Conservation (phyloP, 257 asterid species). For the Penstemon newberryi region DNA sequence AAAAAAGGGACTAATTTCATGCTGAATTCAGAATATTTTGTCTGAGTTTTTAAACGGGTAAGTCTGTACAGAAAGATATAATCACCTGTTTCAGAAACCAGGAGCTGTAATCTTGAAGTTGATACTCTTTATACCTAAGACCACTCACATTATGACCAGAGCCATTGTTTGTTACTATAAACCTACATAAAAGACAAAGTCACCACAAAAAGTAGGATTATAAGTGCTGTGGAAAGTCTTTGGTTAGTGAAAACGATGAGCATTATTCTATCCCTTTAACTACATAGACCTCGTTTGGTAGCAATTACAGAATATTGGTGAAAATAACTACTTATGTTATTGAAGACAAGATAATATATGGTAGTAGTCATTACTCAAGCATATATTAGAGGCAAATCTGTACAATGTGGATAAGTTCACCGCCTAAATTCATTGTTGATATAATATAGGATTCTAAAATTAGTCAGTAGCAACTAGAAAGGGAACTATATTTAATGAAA, state of each 20-base stretch:
- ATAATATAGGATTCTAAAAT: no score
- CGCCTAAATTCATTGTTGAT: no score
- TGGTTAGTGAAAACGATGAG: no score
- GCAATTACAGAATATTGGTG: no score
- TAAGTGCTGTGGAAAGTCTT: no score
- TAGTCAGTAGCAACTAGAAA: background rate
- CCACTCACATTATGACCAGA: slow-evolving; percentile 82
- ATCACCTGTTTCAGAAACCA: slow-evolving; percentile 90
- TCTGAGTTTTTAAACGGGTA: background rate
- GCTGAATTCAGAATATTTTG: slow-evolving; percentile 2
- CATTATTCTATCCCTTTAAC: no score
- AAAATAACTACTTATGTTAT: no score
- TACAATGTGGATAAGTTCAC: no score
- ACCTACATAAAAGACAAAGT: slow-evolving; percentile 48
- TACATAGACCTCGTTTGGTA: no score
- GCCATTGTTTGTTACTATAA: slow-evolving; percentile 81
- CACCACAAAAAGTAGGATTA: background rate
- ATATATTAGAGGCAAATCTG: background rate
- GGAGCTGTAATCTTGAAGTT: slow-evolving; percentile 83
- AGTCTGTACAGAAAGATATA: slow-evolving; percentile 3
- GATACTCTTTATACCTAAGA: slow-evolving; percentile 89
- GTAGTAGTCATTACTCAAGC: background rate
- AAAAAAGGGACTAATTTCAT: slow-evolving; percentile 5
- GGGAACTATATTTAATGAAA: background rate
- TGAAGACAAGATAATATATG: no score